Base-by-base conservation (phyloP, 495 filamentous ascomycete species). In the Chaetomium cochliodes region DNA sequence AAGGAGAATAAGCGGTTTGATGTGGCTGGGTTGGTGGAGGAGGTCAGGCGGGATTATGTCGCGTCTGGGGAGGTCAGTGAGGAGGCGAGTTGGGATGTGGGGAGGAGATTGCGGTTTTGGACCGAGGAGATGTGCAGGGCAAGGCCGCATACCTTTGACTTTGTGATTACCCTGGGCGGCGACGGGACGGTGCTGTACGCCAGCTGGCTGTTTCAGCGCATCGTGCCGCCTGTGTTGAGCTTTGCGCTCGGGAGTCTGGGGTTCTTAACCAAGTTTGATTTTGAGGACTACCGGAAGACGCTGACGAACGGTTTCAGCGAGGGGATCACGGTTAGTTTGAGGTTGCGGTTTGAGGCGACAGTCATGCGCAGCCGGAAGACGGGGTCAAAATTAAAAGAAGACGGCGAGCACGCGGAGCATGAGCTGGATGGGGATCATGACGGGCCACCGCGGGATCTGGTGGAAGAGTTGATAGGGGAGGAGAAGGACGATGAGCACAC, bases 201-300 rank as follows among this genome's bases (percentile, higher is more conserved):
- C 0, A 92, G 88, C 70, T 98, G 96, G 93, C 80, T 98, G 37
- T 98, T 98, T 74, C 94, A 98, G 81, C 82, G 91, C n/a, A 88
- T 98, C 60, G 93, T 98, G 0, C 94, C 94, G 6, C 94, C 96
- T 0, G 91, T 97, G 7, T 78, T 98, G 23, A 92, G 91, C 55
- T 98, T 98, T 76, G 85, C 92, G 25, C 77, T 98, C 33, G 94
- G 94, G 4, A 97, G 93, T 22, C 78, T 98, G 28, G 94, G 94
- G 0, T 98, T 98, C 72, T 79, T 98, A 67, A 98, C 96, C 20
- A 97, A 97, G 73, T 98, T 97, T 75, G 92, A 96, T 73, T 98
- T 90, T 76, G 85, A 86, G 25, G 76, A 87, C 4, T 90, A 90
- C 67, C 80, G 85, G 64, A 77, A 87, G 6, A 93, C 85, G 8